Base-by-base conservation (phyloP, 768 basidiomycete genomes). In the Collybia sordida region DNA sequence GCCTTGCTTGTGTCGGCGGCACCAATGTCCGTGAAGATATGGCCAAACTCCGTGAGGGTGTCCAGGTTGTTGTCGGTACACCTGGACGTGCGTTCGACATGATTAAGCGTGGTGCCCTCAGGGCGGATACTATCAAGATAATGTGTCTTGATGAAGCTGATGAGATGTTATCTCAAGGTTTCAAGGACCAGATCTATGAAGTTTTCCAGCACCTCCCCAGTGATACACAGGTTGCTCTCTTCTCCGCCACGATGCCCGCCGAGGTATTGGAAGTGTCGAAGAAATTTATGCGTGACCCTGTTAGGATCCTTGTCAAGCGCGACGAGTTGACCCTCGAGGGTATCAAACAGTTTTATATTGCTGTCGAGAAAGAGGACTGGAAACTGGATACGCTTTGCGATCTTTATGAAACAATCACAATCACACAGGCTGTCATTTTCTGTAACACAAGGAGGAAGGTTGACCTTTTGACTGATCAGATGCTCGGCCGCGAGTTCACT, bases 321-420 rank as follows among this genome's bases (percentile, higher is more conserved):
- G 96, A 98, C 66, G 96, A 99, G 72, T 72, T 98, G 69, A 98
- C 96, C 24, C 86, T 99, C 47, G 96, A 99, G 71, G 96, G 94
- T 88, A 97, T 97, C 81, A 93, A 94, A 75, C 94, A 97, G 70
- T 97, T 96, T 76, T 98, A 95, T 74, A 95, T 98, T 62, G 96
- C 96, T 43, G 96, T 98, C 52, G 96, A 98, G 74, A 98, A 98
- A 79, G 96, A 98, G 74, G 96, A 98, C 61, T 99, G 95, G 96
- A 98, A 98, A 72, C 77, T 98, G 52, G 96, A 99, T 75, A 99
- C 96, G 39, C 86, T 99, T 34, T 98, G 92, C 74, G 96, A 99
- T 80, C 82, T 99, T 45, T 97, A 95, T 77, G 94, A 96, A 77
- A 98, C 95, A 45, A 90, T 98, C 53, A 98, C 96, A 62, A 98